phyloP scores from a whole-genome alignment of 1,284 basidiomycete genomes.

The Heliocybe sulcata region DNA sequence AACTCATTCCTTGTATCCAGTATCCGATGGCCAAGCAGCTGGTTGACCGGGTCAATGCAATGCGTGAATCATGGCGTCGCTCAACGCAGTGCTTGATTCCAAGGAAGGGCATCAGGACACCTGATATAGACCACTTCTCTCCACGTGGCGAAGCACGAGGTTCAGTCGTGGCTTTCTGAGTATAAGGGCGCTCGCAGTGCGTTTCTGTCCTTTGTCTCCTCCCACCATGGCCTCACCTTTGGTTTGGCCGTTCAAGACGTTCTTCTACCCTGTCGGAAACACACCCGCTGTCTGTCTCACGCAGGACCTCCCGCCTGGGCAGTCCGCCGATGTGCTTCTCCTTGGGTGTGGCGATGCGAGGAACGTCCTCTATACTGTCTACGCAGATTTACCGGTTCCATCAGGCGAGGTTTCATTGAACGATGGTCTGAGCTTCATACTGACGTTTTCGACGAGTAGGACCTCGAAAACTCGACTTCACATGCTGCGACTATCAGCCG shows the following conservation, averaged over 20 bases:
- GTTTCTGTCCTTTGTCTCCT: too few species aligned
- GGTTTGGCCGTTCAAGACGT: conserved; percentile 33
- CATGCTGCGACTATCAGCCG: conserved; percentile 53
- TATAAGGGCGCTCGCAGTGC: too few species aligned
- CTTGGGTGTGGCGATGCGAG: conserved; percentile 54
- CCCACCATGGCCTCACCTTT: conserved; percentile 27
- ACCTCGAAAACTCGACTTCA: conserved; percentile 41
- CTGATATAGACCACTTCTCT: too few species aligned
- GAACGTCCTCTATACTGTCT: conserved; percentile 45
- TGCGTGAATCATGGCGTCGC: too few species aligned
- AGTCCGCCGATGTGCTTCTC: conserved; percentile 36
- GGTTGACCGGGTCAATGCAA: too few species aligned
- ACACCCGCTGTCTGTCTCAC: conserved; percentile 44
- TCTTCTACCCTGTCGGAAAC: conserved; percentile 53
- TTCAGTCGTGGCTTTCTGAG: too few species aligned
- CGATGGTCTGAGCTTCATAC: not conserved
- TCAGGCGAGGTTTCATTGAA: conserved; percentile 7
- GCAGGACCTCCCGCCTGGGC: conserved; percentile 37
- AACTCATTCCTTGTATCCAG: too few species aligned
- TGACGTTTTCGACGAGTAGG: conserved; percentile 15
- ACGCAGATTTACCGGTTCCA: conserved; percentile 11
- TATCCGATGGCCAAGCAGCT: too few species aligned
- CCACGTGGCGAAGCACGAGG: too few species aligned
- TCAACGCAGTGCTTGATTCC: too few species aligned
- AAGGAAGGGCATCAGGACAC: too few species aligned